These are phyloP conservation scores for Casuarina cunninghamiana DNA, from an alignment of 306 rosid genomes.

Conservation along the genomic window DNA sequence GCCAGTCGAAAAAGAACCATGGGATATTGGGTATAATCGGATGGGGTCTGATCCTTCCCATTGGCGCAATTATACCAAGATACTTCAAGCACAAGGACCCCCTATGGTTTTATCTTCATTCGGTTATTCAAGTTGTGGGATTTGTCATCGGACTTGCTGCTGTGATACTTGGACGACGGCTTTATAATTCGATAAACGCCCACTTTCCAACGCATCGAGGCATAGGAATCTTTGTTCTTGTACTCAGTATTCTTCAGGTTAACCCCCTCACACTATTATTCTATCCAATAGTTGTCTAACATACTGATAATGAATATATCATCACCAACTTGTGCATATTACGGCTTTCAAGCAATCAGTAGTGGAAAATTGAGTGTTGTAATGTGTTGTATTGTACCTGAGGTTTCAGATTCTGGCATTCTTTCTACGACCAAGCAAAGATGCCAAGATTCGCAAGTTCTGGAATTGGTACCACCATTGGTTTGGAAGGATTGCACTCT, in stretches of 20 bases:
- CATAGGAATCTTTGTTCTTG: slow-evolving; percentile 83
- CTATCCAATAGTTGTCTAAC: not conserved
- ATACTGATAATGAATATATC: not conserved
- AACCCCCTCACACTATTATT: slow-evolving; percentile 19
- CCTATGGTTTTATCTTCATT: slow-evolving; percentile 90
- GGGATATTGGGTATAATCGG: slow-evolving; percentile 84
- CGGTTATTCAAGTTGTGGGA: slow-evolving; percentile 76
- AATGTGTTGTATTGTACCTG: not conserved
- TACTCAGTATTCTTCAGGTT: slow-evolving; percentile 92
- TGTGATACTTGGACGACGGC: slow-evolving; percentile 81
- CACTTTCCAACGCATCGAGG: slow-evolving; percentile 84
- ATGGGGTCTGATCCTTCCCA: slow-evolving; percentile 88
- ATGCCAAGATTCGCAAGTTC: slow-evolving; percentile 62
- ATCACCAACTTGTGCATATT: too few relatives aligned
- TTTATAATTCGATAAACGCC: slow-evolving; percentile 55
- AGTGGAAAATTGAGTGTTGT: too few relatives aligned
- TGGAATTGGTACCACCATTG: slow-evolving; percentile 96
- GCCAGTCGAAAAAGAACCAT: slow-evolving; percentile 73
- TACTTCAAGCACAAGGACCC: slow-evolving; percentile 95
- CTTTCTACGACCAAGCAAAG: slow-evolving; percentile 71
- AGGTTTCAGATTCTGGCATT: slow-evolving; percentile 74
- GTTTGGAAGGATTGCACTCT: slow-evolving; percentile 88
- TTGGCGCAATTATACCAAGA: slow-evolving; percentile 89
- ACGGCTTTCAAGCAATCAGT: too few relatives aligned
- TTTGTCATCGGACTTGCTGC: slow-evolving; percentile 76